These are phyloP conservation scores for Rossbeevera mucosa DNA, from an alignment of 768 basidiomycete species.

Conservation along the genomic window DNA sequence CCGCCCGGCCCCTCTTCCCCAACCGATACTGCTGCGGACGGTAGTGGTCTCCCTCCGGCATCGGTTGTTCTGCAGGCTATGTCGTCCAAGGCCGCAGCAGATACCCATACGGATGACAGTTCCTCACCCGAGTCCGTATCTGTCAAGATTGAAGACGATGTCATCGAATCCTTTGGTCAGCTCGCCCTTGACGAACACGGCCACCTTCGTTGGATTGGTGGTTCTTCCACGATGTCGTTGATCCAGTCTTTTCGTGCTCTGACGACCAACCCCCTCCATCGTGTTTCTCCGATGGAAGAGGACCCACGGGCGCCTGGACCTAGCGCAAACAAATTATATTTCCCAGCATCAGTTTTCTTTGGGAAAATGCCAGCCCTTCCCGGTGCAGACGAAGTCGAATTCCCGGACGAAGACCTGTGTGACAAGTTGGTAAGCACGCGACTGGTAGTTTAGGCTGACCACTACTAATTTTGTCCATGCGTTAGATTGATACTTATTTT, in stretches of 20 bases:
- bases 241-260: constrained; percentile 82
- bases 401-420: constrained; percentile 77
- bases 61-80: constrained; percentile 33
- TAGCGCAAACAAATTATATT: constrained; percentile 81
- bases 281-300: constrained; percentile 80
- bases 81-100: constrained; percentile 35
- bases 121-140: constrained; percentile 32
- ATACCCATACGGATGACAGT: constrained; percentile 31
- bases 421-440: constrained; percentile 69
- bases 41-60: constrained; percentile 18
- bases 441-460: constrained; percentile 11
- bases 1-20: constrained; percentile 32
- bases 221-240: constrained; percentile 88
- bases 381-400: constrained; percentile 81
- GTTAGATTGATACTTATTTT: constrained; percentile 84
- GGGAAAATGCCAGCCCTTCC: constrained; percentile 82
- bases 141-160: constrained; percentile 55
- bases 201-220: constrained; percentile 89
- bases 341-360: constrained; percentile 83
- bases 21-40: constrained; percentile 11
- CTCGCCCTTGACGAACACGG: constrained; percentile 86
- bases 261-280: constrained; percentile 68
- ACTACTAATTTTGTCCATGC: constrained; percentile 21
- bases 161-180: constrained; percentile 82
- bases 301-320: constrained; percentile 76